These are phyloP conservation scores for Nevesoporus exiguus DNA, from an alignment of 768 basidiomycete species.

Conservation along the genomic window DNA sequence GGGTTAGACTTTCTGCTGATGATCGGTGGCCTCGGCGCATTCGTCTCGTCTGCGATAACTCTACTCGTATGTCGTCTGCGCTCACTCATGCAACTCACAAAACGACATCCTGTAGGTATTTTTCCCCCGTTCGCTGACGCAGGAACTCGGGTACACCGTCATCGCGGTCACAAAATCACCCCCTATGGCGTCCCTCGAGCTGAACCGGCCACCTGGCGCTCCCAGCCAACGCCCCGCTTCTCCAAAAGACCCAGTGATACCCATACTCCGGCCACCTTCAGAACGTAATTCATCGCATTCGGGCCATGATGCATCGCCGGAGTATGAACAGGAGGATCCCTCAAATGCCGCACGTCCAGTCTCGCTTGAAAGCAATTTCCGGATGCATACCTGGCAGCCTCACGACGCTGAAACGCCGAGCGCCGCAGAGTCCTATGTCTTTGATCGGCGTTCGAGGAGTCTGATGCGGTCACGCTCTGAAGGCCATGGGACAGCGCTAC, in stretches of 20 bases:
- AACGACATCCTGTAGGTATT: conserved; percentile 48
- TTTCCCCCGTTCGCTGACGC: conserved; percentile 70
- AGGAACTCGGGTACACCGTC: conserved; percentile 57
- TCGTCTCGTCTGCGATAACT: conserved; percentile 78
- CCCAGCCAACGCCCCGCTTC: conserved; percentile 13
- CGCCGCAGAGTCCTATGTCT: conserved; percentile 24
- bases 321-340: conserved; percentile 38
- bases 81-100: not conserved
- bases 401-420: conserved; percentile 11
- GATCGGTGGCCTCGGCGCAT: conserved; percentile 69
- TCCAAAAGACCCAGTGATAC: conserved; percentile 24
- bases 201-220: conserved; percentile 10
- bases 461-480: conserved; percentile 32
- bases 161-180: conserved; percentile 33
- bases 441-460: conserved; percentile 26
- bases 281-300: conserved; percentile 19
- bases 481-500: conserved; percentile 21
- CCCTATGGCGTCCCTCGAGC: conserved; percentile 21
- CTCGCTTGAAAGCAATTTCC: conserved; percentile 24
- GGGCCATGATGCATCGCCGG: conserved; percentile 34
- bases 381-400: conserved; percentile 23
- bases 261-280: conserved; percentile 20
- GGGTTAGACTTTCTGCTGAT: conserved; percentile 63
- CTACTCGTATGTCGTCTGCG: conserved; percentile 53
- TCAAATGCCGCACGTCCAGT: conserved; percentile 8